These are phyloP conservation scores for Grigorovia transvaalensis DNA, from an alignment of 805 yeast species.

Conservation along the genomic window DNA sequence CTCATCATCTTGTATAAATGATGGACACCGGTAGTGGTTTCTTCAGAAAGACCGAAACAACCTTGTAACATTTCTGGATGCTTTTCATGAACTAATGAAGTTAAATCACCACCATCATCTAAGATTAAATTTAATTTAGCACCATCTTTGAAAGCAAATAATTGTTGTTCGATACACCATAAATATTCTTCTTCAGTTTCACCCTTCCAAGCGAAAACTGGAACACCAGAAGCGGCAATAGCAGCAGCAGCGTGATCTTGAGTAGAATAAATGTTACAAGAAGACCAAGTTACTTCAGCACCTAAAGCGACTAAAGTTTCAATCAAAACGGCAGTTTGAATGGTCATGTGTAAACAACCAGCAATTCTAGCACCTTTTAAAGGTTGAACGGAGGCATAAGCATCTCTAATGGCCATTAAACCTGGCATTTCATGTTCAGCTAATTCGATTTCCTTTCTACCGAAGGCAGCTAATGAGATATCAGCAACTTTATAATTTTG, in stretches of 20 bases:
- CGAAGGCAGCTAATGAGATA: slow-evolving; percentile 97
- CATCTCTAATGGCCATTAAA: slow-evolving; percentile 91
- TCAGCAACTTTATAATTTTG: slow-evolving; percentile 91
- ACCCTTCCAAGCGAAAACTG: slow-evolving; percentile 99
- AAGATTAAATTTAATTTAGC: slow-evolving; percentile 91
- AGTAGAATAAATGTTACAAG: slow-evolving; percentile 98
- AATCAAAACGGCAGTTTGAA: slow-evolving; percentile 97
- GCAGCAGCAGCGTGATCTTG: slow-evolving; percentile 99
- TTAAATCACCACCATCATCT: slow-evolving; percentile 99
- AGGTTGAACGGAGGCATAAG: slow-evolving; percentile 87
- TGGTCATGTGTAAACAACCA: slow-evolving; percentile 99
- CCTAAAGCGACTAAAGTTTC: slow-evolving; percentile 96
- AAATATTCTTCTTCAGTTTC: slow-evolving; percentile 99
- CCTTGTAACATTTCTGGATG: slow-evolving; percentile 94
- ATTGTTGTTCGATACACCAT: slow-evolving; percentile 99
- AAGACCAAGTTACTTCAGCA: slow-evolving; percentile 99
- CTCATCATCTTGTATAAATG: slow-evolving; percentile 93
- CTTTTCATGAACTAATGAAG: slow-evolving; percentile 92
- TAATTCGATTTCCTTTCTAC: slow-evolving; percentile 97
- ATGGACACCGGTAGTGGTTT: slow-evolving; percentile 99
- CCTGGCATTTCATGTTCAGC: slow-evolving; percentile 99
- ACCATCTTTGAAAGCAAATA: slow-evolving; percentile 93
- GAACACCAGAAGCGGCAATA: slow-evolving; percentile 98
- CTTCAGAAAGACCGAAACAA: slow-evolving; percentile 96
- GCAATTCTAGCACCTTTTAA: slow-evolving; percentile 98